Evolutionary conservation across 768 basidiomycete species (phyloP).

Genomic region (Fistulinella prunicolor): DNA sequence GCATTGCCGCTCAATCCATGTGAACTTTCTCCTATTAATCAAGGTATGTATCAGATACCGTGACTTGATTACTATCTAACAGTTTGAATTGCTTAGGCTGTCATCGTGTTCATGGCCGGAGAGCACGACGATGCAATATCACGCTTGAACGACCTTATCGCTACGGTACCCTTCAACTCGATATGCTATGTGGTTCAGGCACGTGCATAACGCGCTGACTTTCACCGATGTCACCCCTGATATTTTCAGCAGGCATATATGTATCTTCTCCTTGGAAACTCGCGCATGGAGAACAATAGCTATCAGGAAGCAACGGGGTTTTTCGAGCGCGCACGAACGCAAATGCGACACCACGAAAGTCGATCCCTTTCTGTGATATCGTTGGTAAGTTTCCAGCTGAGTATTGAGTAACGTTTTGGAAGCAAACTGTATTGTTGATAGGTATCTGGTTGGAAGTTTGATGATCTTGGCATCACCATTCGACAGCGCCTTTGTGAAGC

Average conservation of each 20-base stretch:
- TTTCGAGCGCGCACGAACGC: not conserved
- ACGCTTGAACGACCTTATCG: not conserved
- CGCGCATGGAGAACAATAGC: not conserved
- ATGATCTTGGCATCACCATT: not conserved
- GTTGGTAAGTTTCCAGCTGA: not conserved
- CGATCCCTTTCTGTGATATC: not conserved
- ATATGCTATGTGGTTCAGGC: constrained; percentile 1
- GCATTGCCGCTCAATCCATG: not conserved
- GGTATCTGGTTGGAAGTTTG: constrained; percentile 11
- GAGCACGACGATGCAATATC: constrained; percentile 4
- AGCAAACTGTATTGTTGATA: not conserved
- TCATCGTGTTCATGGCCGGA: constrained; percentile 2
- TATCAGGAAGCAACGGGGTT: not conserved
- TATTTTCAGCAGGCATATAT: constrained; percentile 5
- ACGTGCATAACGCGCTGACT: not conserved
- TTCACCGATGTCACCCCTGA: not conserved
- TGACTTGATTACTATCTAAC: not conserved
- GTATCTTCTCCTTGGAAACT: constrained; percentile 5
- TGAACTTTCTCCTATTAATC: not conserved
- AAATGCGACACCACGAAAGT: not conserved
- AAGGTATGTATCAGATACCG: not conserved
- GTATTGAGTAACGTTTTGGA: too few species aligned
- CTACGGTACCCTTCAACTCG: not conserved
- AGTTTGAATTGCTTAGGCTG: not conserved
- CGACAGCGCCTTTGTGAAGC: constrained; percentile 5